Percentiles rank a stretch among this genome's conserved stretches.
These are phyloP conservation scores for Tetrapyrgos nigripes DNA, from an alignment of 1,284 basidiomycete genomes.

Conservation along the genomic window DNA sequence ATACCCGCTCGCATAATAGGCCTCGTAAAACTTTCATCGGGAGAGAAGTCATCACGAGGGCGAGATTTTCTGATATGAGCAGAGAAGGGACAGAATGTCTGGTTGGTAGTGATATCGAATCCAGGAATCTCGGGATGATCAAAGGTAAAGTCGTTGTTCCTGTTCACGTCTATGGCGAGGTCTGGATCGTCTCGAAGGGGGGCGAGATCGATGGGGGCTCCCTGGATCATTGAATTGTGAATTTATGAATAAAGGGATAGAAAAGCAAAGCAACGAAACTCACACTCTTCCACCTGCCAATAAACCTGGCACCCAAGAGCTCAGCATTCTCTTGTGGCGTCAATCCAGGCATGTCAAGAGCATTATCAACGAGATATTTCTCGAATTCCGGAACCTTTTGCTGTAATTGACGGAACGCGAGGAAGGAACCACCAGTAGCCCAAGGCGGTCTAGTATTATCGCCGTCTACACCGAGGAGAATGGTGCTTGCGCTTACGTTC, in stretches of 20 bases:
- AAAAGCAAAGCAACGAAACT: no score
- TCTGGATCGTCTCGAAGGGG: conserved; percentile 40
- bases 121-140: conserved; percentile 24
- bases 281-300: conserved; percentile 41
- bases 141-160: conserved; percentile 47
- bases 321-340: conserved; percentile 26
- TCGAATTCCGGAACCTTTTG: conserved; percentile 37
- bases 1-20: conserved; percentile 42
- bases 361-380: conserved; percentile 31
- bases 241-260: no score
- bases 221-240: conserved; percentile 13
- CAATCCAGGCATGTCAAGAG: conserved; percentile 20
- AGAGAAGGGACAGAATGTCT: conserved; percentile 39
- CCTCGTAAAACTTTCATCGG: conserved; percentile 14
- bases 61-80: conserved; percentile 39
- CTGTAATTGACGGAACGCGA: conserved; percentile 37
- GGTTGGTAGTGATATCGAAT: conserved; percentile 21
- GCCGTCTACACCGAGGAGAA: conserved; percentile 37
- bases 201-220: conserved; percentile 42
- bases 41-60: conserved; percentile 30
- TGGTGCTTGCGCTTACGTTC: conserved; percentile 29
- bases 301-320: conserved; percentile 33
- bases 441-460: conserved; percentile 33
- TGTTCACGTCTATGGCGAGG: conserved; percentile 35
- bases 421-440: conserved; percentile 36